Base-by-base conservation (phyloP, 2,329 filamentous ascomycete species). In the Pleomassaria siparia region DNA sequence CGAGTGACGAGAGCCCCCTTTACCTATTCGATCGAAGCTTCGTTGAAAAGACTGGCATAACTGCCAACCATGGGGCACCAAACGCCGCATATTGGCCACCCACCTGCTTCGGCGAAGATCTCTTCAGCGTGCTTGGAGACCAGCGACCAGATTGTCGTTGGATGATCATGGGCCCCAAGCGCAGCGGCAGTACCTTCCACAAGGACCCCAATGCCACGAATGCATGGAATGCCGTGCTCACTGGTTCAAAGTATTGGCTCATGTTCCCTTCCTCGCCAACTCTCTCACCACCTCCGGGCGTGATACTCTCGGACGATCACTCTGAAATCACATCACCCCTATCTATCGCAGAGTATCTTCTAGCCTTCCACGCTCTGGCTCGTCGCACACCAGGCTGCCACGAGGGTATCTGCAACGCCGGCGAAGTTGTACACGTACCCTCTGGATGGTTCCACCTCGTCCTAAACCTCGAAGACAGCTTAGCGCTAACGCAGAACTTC, bases 381-480 rank as follows among this genome's bases (percentile, higher is more conserved):
- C 82, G 92, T 43, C 77, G 75, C 43, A 84, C 86, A 2, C 82
- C 86, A 0, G 89, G 87, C 10, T 96, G 91, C 62, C 72, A 87
- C 24, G 92, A 97, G 72, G 92, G 90, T 0, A 84, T 97, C 22
- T 97, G 92, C 66, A 72, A 76, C 12, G 82, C 85, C 33, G 92
- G 92, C 2, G 94, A 97, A 70, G 86, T 97, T 13, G 73, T 97
- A 41, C 89, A 96, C 66, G 92, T 97, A 5, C 92, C 94, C 0
- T 91, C 87, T 43, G 91, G 92, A 5, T 97, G 92, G 92, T 97
- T 94, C 85, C 92, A 97, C 76, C 76, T 97, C 25, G 94, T 97
- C 9, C 85, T 97, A 37, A 97, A 97, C 64, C 75, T 96, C 1
- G 87, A 91, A 58, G 80, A 83, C 11, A 87, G 88, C 35, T 88